Base-by-base conservation (phyloP, 306 rosid species). In the Urtica urens region DNA sequence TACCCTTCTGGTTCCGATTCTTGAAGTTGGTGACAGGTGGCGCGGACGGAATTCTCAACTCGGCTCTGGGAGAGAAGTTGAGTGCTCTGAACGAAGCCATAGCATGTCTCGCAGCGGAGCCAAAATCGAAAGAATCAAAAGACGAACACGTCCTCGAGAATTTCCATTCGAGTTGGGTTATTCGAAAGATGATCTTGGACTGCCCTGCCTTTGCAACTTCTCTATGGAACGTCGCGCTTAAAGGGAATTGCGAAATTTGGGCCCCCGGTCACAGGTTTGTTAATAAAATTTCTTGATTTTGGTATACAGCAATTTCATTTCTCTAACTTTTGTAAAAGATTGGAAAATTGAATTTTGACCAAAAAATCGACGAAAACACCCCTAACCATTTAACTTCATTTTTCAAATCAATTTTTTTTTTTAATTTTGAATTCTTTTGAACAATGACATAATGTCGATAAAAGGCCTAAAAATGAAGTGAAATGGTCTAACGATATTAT, bases 11-110 rank as follows among this genome's bases (percentile, higher is more conserved):
- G n/a, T n/a, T n/a, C n/a, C n/a, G n/a, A n/a, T n/a, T n/a, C n/a
- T n/a, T n/a, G n/a, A n/a, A 90, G 99, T 74, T 79, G 46, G 79
- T 85, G 19, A 71, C 64, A 21, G 95, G 94, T 57, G 99, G 94
- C 42, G 77, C 71, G 18, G 95, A 42, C 39, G 87, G 81, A 72
- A 77, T 90, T 75, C 83, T 90, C 51, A 76, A 33, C 38, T 78
- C 94, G 23, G 64, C 64, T 25, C 51, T 85, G 69, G 86, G 68
- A 38, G 75, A 77, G 18, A 90, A 90, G 71, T 63, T 90, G 58
- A 66, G 53, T 48, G 65, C 69, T 26, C 75, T 90, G 53, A 79
- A 81, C 49, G 60, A 75, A 58, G 81, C 76, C 16, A 72, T 90
- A 46, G 76, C 99, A 51, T 71, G 79, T 62, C 81, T 73, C 28